Base-by-base conservation (phyloP, 352 stramenopile genomes). In the Blastocystis sp. region DNA sequence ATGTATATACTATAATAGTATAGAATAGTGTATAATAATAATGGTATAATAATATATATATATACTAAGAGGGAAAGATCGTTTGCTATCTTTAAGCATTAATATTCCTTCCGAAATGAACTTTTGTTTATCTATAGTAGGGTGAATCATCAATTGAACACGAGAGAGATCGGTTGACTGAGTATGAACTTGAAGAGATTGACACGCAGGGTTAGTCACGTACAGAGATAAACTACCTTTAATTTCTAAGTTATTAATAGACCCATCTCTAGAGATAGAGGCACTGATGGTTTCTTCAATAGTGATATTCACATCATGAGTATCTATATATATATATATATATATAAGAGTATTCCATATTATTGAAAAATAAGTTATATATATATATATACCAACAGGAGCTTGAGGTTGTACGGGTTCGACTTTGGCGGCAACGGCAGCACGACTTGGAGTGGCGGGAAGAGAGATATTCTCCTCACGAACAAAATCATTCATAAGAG, bases 161-260 rank as follows among this genome's bases (percentile, higher is more conserved):
- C n/a, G 16, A 2, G 21, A 13, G 30, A 58, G 33, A 13, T 2
- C 47, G 47, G 16, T 54, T 24, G 47, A 3, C 10, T 23, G 31
- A 16, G 47, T 41, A 6, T 10, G 33, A 34, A 58, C 47, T 4
- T 19, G 7, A n/a, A 16, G 11, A 21, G 47, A 34, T 19, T 54
- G n/a, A n/a, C n/a, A n/a, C n/a, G n/a, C 47, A 9, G 23, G 11
- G 9, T 13, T 16, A 24, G 44, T 55, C 25, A 19, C 47, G 10
- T 28, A 37, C 34, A 58, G 34, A 11, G 28, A 52, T 28, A 58
- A 28, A 23, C 34, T 58, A n/a, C 47, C 47, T 28, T 58, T 58
- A 34, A 58, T 37, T 25, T 58, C 47, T 37, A 19, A 34, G 6
- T 16, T 58, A 34, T 58, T 37, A 28, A 58, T 58, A 21, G 47